Conservation (phyloP, 2,329 filamentous ascomycete genomes). For the Aspergillus cejpii region DNA sequence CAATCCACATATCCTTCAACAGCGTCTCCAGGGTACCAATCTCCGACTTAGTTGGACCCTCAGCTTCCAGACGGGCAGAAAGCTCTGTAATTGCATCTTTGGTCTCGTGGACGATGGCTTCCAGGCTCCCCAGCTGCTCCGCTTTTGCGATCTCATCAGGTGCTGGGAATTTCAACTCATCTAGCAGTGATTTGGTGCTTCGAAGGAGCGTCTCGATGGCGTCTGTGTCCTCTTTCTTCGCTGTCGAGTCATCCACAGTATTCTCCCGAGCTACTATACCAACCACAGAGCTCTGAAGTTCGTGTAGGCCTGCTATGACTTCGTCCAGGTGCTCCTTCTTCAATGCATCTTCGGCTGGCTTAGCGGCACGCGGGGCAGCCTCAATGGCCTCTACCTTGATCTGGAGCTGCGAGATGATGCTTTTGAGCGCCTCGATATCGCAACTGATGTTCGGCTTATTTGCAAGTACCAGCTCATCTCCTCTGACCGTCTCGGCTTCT, state of each 20-base stretch:
- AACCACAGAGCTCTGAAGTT: conserved; percentile 55
- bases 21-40: conserved; percentile 69
- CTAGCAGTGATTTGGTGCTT: conserved; percentile 81
- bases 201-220: conserved; percentile 85
- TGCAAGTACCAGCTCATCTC: conserved; percentile 53
- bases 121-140: conserved; percentile 55
- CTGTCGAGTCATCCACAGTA: conserved; percentile 46
- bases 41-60: conserved; percentile 70
- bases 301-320: conserved; percentile 40
- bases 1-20: conserved; percentile 66
- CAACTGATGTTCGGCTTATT: conserved; percentile 51
- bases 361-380: conserved; percentile 39
- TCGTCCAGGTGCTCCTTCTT: conserved; percentile 46
- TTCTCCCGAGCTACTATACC: conserved; percentile 43
- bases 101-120: conserved; percentile 65
- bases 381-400: conserved; percentile 76
- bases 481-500: conserved; percentile 46
- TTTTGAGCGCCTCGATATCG: conserved; percentile 79
- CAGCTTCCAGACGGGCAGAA: conserved; percentile 58
- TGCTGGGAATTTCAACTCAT: conserved; percentile 63
- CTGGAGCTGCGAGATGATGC: conserved; percentile 72
- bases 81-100: conserved; percentile 65
- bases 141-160: conserved; percentile 60
- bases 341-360: conserved; percentile 36
- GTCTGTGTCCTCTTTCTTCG: conserved; percentile 75